Evolutionary conservation across 2,329 filamentous ascomycete species (phyloP).

Genomic region (Ceratocystis cubensis): DNA sequence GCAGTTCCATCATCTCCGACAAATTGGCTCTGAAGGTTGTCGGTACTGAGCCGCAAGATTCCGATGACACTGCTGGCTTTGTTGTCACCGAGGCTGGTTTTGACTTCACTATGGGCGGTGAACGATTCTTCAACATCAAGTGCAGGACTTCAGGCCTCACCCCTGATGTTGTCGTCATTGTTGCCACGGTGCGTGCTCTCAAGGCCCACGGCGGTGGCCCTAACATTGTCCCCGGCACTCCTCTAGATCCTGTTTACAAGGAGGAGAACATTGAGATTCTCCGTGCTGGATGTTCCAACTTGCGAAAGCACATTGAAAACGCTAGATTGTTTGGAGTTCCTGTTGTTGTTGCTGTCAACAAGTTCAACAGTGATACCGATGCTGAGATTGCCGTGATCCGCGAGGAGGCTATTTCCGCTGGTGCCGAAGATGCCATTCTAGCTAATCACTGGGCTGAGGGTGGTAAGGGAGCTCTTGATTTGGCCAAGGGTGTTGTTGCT

Average conservation of each 20-base stretch:
- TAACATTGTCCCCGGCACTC: slow-evolving; percentile 75
- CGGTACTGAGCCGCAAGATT: slow-evolving; percentile 84
- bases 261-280: slow-evolving; percentile 90
- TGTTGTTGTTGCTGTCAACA: slow-evolving; percentile 94
- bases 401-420: slow-evolving; percentile 81
- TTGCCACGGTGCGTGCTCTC: slow-evolving; percentile 86
- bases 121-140: slow-evolving; percentile 99
- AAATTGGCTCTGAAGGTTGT: slow-evolving; percentile 92
- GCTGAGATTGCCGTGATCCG: slow-evolving; percentile 81
- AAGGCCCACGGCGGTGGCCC: slow-evolving; percentile 96
- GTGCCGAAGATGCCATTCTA: slow-evolving; percentile 84
- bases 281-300: slow-evolving; percentile 79
- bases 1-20: slow-evolving; percentile 88
- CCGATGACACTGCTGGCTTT: slow-evolving; percentile 68
- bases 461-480: slow-evolving; percentile 75
- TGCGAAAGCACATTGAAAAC: slow-evolving; percentile 90
- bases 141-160: slow-evolving; percentile 86
- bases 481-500: slow-evolving; percentile 74
- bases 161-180: slow-evolving; percentile 86
- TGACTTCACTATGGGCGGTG: slow-evolving; percentile 98
- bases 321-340: slow-evolving; percentile 81
- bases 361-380: slow-evolving; percentile 84
- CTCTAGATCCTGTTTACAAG: slow-evolving; percentile 78
- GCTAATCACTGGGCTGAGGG: slow-evolving; percentile 97
- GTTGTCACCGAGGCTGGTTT: slow-evolving; percentile 96